Conservation (phyloP, 345 rosid genomes). For the Pistacia atlantica region DNA sequence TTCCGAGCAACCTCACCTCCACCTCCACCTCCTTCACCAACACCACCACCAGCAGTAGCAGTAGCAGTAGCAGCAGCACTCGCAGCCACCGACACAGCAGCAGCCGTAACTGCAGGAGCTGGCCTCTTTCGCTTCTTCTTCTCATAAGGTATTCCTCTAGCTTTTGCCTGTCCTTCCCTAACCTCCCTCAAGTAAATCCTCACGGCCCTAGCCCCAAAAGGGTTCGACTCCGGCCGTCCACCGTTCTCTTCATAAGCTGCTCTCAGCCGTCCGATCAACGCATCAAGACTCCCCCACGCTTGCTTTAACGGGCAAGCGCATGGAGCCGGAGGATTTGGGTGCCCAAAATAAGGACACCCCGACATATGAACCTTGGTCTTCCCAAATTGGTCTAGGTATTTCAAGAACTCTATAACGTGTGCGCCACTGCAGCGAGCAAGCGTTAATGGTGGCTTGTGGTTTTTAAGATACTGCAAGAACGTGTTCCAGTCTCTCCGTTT, state of each 20-base stretch:
- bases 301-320: slow-evolving; percentile 71
- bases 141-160: slow-evolving; percentile 72
- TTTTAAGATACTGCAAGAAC: slow-evolving; percentile 65
- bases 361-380: slow-evolving; percentile 69
- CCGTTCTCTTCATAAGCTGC: slow-evolving; percentile 78
- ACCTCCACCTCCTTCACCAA: slow-evolving; percentile 6
- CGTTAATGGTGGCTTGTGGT: slow-evolving; percentile 68
- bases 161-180: slow-evolving; percentile 69
- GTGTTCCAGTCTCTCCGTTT: slow-evolving; percentile 77
- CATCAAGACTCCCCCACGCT: slow-evolving; percentile 83
- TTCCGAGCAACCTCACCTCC: slow-evolving; percentile 17
- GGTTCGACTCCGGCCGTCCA: slow-evolving; percentile 63
- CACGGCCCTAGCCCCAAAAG: slow-evolving; percentile 69
- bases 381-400: slow-evolving; percentile 72
- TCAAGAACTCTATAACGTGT: slow-evolving; percentile 70
- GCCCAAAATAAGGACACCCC: slow-evolving; percentile 61
- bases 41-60: slow-evolving; percentile 6
- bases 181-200: slow-evolving; percentile 71
- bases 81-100: slow-evolving; percentile 21
- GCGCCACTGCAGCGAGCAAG: slow-evolving; percentile 69
- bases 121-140: slow-evolving; percentile 74
- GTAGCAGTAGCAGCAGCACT: background rate
- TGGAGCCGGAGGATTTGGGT: slow-evolving; percentile 63
- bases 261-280: slow-evolving; percentile 74
- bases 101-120: slow-evolving; percentile 20